A percentile compares a stretch with the other conserved stretches of the same genome.
Conservation (phyloP, 257 asterid species). For the Solanum okadae region DNA sequence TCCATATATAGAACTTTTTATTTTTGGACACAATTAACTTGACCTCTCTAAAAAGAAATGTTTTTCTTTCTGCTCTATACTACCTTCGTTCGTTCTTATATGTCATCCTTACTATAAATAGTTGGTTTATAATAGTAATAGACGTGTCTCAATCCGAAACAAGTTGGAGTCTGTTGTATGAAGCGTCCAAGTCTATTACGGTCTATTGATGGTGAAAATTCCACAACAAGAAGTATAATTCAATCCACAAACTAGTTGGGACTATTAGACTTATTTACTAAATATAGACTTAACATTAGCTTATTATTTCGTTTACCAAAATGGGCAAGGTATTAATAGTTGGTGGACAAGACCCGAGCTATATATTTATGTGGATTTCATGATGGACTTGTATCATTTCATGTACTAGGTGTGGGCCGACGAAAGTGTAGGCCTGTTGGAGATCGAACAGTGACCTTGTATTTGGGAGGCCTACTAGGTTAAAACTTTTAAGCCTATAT, state of each 20-base stretch:
- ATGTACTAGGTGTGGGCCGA: neutral
- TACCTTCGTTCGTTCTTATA: rapidly evolving
- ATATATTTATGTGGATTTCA: neutral
- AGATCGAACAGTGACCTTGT: neutral
- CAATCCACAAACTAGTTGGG: too few species aligned
- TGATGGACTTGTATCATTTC: neutral
- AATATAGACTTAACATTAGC: neutral
- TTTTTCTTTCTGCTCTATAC: too few species aligned
- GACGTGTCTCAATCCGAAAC: neutral
- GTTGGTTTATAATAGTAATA: too few species aligned
- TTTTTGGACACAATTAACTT: neutral
- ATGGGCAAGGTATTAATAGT: neutral
- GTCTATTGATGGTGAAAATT: neutral
- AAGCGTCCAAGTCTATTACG: neutral
- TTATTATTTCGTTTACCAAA: too few species aligned
- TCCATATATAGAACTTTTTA: rapidly evolving
- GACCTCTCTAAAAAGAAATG: neutral
- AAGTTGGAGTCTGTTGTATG: neutral
- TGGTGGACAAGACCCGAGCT: neutral
- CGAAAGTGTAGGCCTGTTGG: neutral
- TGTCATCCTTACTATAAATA: too few species aligned
- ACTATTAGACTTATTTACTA: too few species aligned
- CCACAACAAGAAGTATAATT: neutral
- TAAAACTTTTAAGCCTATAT: too few species aligned
- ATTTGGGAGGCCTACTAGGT: neutral